Conservation (phyloP, 805 yeast species). For the Cyberlindnera meyerae region DNA sequence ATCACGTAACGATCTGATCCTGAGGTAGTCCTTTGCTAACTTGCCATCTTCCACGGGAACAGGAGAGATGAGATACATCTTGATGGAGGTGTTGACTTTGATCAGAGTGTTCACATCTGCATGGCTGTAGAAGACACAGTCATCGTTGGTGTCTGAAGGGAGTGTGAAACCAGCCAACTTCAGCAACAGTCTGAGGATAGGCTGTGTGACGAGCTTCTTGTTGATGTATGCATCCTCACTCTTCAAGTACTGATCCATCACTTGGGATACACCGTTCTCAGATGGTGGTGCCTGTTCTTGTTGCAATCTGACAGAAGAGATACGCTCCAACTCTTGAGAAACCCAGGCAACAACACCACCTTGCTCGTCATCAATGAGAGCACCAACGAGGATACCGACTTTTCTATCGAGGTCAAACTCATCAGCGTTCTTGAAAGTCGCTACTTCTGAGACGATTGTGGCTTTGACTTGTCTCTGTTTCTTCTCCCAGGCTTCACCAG, state of each 20-base stretch:
- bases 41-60: slow-evolving; percentile 33
- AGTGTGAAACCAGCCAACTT: slow-evolving; percentile 41
- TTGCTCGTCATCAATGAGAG: slow-evolving; percentile 42
- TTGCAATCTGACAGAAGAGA: slow-evolving; percentile 26
- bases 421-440: slow-evolving; percentile 26
- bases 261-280: neutral
- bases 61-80: slow-evolving; percentile 35
- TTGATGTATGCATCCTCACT: slow-evolving; percentile 19
- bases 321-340: slow-evolving; percentile 31
- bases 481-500: slow-evolving; percentile 42
- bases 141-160: slow-evolving; percentile 36
- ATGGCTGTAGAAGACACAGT: slow-evolving; percentile 34
- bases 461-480: slow-evolving; percentile 14
- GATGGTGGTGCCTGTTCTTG: slow-evolving; percentile 7
- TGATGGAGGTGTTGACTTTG: slow-evolving; percentile 33
- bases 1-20: slow-evolving; percentile 27
- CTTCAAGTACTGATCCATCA: slow-evolving; percentile 8
- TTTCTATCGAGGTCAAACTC: slow-evolving; percentile 40
- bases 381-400: slow-evolving; percentile 45
- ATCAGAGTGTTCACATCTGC: slow-evolving; percentile 31
- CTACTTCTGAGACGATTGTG: slow-evolving; percentile 10
- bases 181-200: slow-evolving; percentile 45
- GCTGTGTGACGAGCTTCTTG: slow-evolving; percentile 39
- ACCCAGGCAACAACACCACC: slow-evolving; percentile 40
- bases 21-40: slow-evolving; percentile 31